Conservation (phyloP, 768 basidiomycete species). For the Rubroboletus pulcherrimus region DNA sequence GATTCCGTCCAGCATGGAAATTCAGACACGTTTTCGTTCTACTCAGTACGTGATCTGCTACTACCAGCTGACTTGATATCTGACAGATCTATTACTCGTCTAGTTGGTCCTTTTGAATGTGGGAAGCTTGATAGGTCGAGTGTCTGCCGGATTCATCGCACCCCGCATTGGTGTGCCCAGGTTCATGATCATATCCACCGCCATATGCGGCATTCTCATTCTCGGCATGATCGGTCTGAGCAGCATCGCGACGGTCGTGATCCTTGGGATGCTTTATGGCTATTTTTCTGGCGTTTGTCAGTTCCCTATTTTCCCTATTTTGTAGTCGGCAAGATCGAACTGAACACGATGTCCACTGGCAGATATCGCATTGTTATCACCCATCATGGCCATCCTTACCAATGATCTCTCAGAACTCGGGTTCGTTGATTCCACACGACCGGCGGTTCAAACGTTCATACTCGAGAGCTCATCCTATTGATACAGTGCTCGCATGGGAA, state of each 20-base stretch:
- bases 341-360: background rate
- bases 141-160: slow-evolving; percentile 43
- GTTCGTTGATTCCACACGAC: slow-evolving; percentile 12
- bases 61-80: background rate
- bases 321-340: background rate
- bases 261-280: slow-evolving; percentile 42
- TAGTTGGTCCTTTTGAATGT: slow-evolving; percentile 54
- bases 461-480: background rate
- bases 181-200: slow-evolving; percentile 35
- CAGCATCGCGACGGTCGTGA: slow-evolving; percentile 32
- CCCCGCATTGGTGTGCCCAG: slow-evolving; percentile 41
- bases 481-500: slow-evolving; percentile 27
- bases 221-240: slow-evolving; percentile 43
- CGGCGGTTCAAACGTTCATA: no score
- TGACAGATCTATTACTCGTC: background rate
- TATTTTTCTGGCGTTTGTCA: slow-evolving; percentile 44
- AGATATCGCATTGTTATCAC: slow-evolving; percentile 39
- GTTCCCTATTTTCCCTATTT: slow-evolving; percentile 4
- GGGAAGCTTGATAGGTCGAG: slow-evolving; percentile 47
- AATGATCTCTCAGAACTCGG: slow-evolving; percentile 52
- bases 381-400: slow-evolving; percentile 43
- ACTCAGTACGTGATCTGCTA: slow-evolving; percentile 37
- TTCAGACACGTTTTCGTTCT: slow-evolving; percentile 48
- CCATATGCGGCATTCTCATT: slow-evolving; percentile 34
- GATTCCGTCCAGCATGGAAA: slow-evolving; percentile 48